Conservation (phyloP, 2,329 filamentous ascomycete species). For the Lachnellula cervina region DNA sequence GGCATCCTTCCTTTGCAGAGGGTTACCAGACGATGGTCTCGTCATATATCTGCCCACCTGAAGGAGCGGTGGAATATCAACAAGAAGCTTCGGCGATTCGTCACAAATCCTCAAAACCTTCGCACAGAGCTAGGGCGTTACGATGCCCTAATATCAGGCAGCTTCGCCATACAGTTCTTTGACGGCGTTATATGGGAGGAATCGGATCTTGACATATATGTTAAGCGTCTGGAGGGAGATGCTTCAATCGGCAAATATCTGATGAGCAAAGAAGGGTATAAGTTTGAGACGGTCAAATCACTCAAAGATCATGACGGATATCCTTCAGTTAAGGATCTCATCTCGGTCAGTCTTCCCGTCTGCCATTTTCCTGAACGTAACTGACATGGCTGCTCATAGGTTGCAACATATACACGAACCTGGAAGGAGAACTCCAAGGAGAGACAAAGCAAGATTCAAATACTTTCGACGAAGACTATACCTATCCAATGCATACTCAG, state of each 20-base stretch:
- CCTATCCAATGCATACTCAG: background rate
- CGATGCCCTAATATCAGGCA: conserved; percentile 2
- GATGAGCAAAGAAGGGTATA: background rate
- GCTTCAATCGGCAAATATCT: background rate
- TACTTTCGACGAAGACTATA: background rate
- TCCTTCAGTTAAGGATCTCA: background rate
- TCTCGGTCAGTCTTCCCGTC: too few relatives aligned
- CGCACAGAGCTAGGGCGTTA: conserved; percentile 1
- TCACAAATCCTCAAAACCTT: conserved; percentile 1
- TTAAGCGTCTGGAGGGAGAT: background rate
- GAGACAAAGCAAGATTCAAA: background rate
- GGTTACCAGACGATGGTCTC: background rate
- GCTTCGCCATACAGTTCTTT: conserved; percentile 8
- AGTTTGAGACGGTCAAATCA: background rate
- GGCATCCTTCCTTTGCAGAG: background rate
- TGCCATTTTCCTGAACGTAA: too few relatives aligned
- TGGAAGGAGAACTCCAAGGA: background rate
- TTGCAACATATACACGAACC: background rate
- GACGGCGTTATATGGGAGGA: conserved; percentile 8
- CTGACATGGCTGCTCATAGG: background rate
- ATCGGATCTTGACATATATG: conserved; percentile 10
- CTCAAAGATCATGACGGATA: background rate
- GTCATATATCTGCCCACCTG: background rate
- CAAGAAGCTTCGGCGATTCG: conserved; percentile 3
- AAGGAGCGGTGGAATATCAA: conserved; percentile 7